A percentile compares a stretch with the other conserved stretches of the same genome.
Evolutionary conservation across 1,139 yeast species (phyloP).

Genomic region (Protomyces pachydermus): DNA sequence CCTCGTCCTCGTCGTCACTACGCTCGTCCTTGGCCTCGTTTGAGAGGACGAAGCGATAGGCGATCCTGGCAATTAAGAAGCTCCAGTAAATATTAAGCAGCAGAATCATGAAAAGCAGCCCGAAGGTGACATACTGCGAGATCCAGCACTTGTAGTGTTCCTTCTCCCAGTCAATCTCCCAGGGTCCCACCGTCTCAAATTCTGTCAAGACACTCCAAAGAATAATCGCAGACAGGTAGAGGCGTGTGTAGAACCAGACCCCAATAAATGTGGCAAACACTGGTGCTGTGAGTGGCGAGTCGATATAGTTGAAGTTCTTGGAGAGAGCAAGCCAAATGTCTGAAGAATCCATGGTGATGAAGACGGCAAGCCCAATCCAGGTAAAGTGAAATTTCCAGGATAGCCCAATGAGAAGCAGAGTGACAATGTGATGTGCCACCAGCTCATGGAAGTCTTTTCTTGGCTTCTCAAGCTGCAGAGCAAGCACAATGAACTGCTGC

Average conservation of each 20-base stretch:
- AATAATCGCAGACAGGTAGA: conserved; percentile 70
- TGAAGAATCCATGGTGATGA: conserved; percentile 91
- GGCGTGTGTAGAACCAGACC: conserved; percentile 85
- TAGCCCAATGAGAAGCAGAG: conserved; percentile 78
- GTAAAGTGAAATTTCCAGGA: conserved; percentile 96
- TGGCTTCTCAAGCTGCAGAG: conserved; percentile 86
- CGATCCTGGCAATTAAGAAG: conserved; percentile 69
- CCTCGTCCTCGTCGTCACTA: conserved; percentile 74
- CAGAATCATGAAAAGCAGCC: conserved; percentile 71
- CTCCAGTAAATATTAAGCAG: conserved; percentile 85
- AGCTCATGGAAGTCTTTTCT: conserved; percentile 88
- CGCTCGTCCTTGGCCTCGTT: conserved; percentile 74
- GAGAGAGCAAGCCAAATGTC: conserved; percentile 83
- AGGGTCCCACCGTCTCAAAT: conserved; percentile 51
- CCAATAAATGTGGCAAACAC: conserved; percentile 62
- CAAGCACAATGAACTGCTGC: conserved; percentile 80
- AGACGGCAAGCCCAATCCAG: conserved; percentile 87
- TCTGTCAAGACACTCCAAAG: conserved; percentile 86
- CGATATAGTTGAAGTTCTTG: conserved; percentile 76
- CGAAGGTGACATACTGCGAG: conserved; percentile 82
- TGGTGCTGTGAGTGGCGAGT: conserved; percentile 58
- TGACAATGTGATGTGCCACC: conserved; percentile 86
- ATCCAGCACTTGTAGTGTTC: conserved; percentile 96
- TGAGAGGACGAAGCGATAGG: conserved; percentile 56
- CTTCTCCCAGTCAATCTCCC: conserved; percentile 70